Percentiles rank a stretch among this genome's conserved stretches.
Evolutionary conservation across 768 basidiomycete species (phyloP).

Genomic region (Lactarius sp.): DNA sequence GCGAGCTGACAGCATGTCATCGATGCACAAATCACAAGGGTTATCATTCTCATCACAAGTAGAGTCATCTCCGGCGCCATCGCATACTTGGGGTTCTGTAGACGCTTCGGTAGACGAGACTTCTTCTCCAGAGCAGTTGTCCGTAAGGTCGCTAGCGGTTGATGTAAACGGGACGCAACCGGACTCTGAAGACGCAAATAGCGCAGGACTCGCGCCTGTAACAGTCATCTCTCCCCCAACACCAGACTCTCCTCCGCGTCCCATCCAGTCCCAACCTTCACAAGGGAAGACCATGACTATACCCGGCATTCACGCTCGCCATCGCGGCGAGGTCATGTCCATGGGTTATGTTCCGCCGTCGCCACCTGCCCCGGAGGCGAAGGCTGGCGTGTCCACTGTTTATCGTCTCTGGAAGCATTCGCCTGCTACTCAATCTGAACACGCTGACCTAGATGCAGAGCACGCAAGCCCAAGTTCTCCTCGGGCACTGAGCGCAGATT

Average conservation of each 20-base stretch:
- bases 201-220: background rate
- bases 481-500: background rate
- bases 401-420: slow-evolving; percentile 74
- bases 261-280: slow-evolving; percentile 69
- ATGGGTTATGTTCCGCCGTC: slow-evolving; percentile 65
- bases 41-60: slow-evolving; percentile 29
- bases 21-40: slow-evolving; percentile 22
- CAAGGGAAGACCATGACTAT: slow-evolving; percentile 80
- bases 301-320: slow-evolving; percentile 80
- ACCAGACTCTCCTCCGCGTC: slow-evolving; percentile 32
- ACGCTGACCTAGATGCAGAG: slow-evolving; percentile 6
- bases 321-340: slow-evolving; percentile 81
- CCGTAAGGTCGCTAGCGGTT: background rate
- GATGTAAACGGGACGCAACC: slow-evolving; percentile 9
- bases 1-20: slow-evolving; percentile 31
- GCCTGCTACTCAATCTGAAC: slow-evolving; percentile 26
- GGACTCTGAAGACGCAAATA: background rate
- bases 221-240: slow-evolving; percentile 4
- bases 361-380: slow-evolving; percentile 36
- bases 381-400: slow-evolving; percentile 58
- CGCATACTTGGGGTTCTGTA: slow-evolving; percentile 16
- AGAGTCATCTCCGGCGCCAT: slow-evolving; percentile 29
- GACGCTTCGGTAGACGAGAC: slow-evolving; percentile 3
- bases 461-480: background rate
- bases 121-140: background rate